A percentile compares a stretch with the other conserved stretches of the same genome.
These are phyloP conservation scores for Corylus avellana DNA, from an alignment of 306 rosid genomes.

Conservation along the genomic window DNA sequence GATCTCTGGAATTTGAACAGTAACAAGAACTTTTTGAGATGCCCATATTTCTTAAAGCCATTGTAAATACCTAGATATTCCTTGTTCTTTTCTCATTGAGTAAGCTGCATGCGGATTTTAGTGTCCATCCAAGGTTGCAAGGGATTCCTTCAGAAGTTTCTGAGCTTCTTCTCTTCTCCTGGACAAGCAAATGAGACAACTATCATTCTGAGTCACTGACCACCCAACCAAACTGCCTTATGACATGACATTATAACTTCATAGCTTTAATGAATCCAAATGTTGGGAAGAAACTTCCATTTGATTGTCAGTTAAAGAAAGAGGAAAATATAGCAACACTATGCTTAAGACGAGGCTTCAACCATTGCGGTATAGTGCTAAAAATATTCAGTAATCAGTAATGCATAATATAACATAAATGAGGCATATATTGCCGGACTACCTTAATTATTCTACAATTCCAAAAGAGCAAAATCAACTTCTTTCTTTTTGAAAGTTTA, in stretches of 20 bases:
- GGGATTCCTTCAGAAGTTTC: conserved; percentile 71
- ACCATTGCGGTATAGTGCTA: not conserved
- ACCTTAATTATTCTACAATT: not conserved
- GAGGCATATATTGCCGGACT: not conserved
- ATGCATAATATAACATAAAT: not conserved
- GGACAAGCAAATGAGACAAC: conserved; percentile 9
- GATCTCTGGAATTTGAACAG: too few species aligned
- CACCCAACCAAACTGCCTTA: not conserved
- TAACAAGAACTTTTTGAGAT: too few species aligned
- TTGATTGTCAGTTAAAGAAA: not conserved
- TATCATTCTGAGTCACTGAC: not conserved
- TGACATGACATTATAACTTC: not conserved
- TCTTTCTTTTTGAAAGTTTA: not conserved
- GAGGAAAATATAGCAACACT: not conserved
- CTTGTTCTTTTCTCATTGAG: not conserved
- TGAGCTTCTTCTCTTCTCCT: conserved; percentile 94
- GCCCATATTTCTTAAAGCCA: too few species aligned
- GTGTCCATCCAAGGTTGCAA: conserved; percentile 64
- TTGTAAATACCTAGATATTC: not conserved
- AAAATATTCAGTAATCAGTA: not conserved
- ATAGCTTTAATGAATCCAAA: not conserved
- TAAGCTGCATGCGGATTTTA: not conserved
- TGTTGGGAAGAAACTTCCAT: not conserved
- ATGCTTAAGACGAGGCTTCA: not conserved
- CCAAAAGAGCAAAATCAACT: not conserved